Evolutionary conservation across 2,329 filamentous ascomycete species (phyloP).

Genomic region (Epichloe aotearoae): DNA sequence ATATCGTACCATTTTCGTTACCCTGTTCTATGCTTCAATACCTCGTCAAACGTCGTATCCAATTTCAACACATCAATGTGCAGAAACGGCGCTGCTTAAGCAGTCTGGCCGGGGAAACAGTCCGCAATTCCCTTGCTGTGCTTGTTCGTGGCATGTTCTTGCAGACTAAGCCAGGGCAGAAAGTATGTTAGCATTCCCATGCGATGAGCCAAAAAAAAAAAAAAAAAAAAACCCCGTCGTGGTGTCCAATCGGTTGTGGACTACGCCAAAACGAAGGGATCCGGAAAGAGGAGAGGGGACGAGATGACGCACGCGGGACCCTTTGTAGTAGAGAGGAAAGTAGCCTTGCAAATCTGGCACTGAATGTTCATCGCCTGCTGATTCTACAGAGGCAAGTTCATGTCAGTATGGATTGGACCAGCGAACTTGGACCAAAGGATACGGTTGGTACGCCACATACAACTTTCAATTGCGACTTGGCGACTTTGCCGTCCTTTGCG

Average conservation of each 20-base stretch:
- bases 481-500: constrained; percentile 42
- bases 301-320: constrained; percentile 46
- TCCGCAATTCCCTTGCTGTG: constrained; percentile 59
- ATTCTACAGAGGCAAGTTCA: constrained; percentile 40
- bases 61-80: neutral
- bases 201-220: neutral
- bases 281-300: neutral
- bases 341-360: constrained; percentile 64
- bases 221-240: neutral
- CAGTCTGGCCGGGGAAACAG: constrained; percentile 46
- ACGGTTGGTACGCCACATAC: constrained; percentile 29
- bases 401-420: neutral
- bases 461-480: constrained; percentile 56
- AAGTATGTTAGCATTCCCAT: neutral
- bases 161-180: constrained; percentile 32
- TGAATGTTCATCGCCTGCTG: constrained; percentile 62
- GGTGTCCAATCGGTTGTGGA: neutral
- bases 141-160: constrained; percentile 62
- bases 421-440: neutral
- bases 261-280: neutral
- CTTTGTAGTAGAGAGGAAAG: constrained; percentile 66
- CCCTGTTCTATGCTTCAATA: neutral
- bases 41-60: neutral
- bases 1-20: neutral
- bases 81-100: neutral